phyloP scores from a whole-genome alignment of 2,329 filamentous ascomycete species.

The Hymenoscyphus scutula region DNA sequence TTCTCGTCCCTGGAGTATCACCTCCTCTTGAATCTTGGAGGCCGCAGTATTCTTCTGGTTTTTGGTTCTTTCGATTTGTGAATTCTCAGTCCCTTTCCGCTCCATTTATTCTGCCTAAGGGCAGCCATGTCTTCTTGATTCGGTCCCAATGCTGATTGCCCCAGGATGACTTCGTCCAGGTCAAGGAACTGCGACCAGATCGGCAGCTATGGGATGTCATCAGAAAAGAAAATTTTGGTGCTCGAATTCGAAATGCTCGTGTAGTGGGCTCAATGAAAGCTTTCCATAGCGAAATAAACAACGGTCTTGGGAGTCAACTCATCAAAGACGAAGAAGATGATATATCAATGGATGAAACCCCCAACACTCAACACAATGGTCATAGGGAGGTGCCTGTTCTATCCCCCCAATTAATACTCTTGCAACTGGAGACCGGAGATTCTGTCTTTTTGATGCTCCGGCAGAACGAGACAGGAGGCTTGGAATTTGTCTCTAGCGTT shows the following conservation, averaged over 20 bases:
- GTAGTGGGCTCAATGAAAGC: conserved; percentile 62
- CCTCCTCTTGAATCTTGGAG: background rate
- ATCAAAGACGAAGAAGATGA: conserved; percentile 36
- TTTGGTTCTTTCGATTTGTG: background rate
- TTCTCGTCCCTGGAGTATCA: background rate
- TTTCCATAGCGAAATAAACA: conserved; percentile 31
- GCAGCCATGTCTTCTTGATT: background rate
- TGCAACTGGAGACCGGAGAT: conserved; percentile 72
- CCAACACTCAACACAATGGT: background rate
- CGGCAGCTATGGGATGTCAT: conserved; percentile 72
- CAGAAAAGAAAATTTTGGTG: conserved; percentile 75
- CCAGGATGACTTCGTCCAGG: conserved; percentile 74
- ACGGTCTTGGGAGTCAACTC: conserved; percentile 35
- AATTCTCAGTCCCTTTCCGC: background rate
- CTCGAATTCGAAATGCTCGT: conserved; percentile 73
- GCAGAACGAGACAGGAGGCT: conserved; percentile 42
- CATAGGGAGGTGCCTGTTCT: conserved; percentile 35
- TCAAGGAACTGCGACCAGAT: conserved; percentile 70
- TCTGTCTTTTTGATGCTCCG: conserved; percentile 74
- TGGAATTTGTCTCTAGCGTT: conserved; percentile 45
- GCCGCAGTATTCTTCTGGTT: background rate
- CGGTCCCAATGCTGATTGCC: conserved; percentile 25
- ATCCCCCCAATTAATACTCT: conserved; percentile 77
- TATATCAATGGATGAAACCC: conserved; percentile 12
- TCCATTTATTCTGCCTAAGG: background rate